Evolutionary conservation across 2,329 filamentous ascomycete genomes (phyloP).

Genomic region (Exserohilum turcica): DNA sequence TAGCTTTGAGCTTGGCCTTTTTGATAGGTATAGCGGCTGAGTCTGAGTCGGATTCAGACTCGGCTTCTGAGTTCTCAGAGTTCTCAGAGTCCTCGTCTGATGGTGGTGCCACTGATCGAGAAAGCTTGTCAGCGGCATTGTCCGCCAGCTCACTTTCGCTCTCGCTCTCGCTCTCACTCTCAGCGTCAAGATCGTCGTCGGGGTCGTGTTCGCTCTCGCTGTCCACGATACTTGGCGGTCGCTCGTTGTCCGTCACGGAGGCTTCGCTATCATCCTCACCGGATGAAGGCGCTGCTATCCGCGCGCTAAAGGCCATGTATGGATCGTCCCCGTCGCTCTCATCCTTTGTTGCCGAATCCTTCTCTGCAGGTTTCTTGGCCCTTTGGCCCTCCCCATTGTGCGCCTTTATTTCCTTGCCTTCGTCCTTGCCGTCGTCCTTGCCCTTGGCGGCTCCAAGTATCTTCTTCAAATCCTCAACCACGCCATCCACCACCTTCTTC

Average conservation of each 20-base stretch:
- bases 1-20: conserved; percentile 26
- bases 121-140: not conserved
- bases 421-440: conserved; percentile 22
- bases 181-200: conserved; percentile 26
- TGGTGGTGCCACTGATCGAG: conserved; percentile 17
- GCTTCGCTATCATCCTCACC: conserved; percentile 40
- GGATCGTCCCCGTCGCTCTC: conserved; percentile 40
- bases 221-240: conserved; percentile 40
- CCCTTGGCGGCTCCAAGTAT: conserved; percentile 35
- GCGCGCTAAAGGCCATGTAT: conserved; percentile 44
- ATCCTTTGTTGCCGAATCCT: conserved; percentile 29
- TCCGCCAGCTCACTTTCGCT: conserved; percentile 2
- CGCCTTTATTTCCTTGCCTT: conserved; percentile 14
- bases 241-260: conserved; percentile 33
- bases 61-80: conserved; percentile 12
- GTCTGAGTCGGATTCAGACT: conserved; percentile 23
- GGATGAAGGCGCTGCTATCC: conserved; percentile 49
- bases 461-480: conserved; percentile 50
- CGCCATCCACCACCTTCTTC: conserved; percentile 58
- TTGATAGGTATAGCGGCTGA: conserved; percentile 18
- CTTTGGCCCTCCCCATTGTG: conserved; percentile 27
- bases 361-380: conserved; percentile 24
- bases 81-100: conserved; percentile 18
- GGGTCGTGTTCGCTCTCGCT: conserved; percentile 32
- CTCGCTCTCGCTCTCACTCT: conserved; percentile 14